Percentiles rank a stretch among this genome's conserved stretches.
These are phyloP conservation scores for Trematosphaeria pertusa DNA, from an alignment of 2,329 filamentous ascomycete species.

Conservation along the genomic window DNA sequence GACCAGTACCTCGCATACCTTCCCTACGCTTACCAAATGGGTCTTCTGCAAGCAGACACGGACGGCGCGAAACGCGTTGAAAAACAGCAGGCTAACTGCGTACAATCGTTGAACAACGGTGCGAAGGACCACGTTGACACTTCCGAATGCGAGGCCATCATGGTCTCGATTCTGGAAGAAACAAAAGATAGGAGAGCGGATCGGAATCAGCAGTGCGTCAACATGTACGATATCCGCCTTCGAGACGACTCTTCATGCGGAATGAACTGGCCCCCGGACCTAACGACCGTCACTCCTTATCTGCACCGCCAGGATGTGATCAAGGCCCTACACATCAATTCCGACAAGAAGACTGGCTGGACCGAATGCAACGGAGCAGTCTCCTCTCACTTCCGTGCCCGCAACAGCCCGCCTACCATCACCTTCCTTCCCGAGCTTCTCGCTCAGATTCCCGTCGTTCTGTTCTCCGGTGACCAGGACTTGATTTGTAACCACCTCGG, in stretches of 20 bases:
- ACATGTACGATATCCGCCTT: constrained; percentile 97
- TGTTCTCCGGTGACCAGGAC: constrained; percentile 94
- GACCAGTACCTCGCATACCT: constrained; percentile 93
- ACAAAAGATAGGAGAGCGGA: constrained; percentile 65
- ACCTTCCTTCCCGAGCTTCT: constrained; percentile 79
- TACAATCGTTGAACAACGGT: constrained; percentile 65
- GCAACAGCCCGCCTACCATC: constrained; percentile 75
- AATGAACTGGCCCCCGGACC: constrained; percentile 97
- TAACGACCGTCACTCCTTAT: constrained; percentile 79
- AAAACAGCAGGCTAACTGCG: constrained; percentile 71
- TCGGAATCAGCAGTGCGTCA: constrained; percentile 71
- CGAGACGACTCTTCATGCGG: constrained; percentile 84
- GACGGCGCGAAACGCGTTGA: constrained; percentile 71
- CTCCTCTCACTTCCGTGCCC: constrained; percentile 71
- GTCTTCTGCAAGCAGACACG: constrained; percentile 72
- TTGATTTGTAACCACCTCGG: constrained; percentile 97
- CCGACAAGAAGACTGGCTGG: constrained; percentile 87
- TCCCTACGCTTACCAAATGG: constrained; percentile 78
- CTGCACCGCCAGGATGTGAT: constrained; percentile 82
- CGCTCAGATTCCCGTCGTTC: constrained; percentile 75
- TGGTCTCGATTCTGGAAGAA: constrained; percentile 73
- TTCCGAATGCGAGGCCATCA: constrained; percentile 74
- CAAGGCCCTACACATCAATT: constrained; percentile 80
- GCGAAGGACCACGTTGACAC: constrained; percentile 71
- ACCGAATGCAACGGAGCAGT: constrained; percentile 86